phyloP scores from a whole-genome alignment of 2,329 filamentous ascomycete species.

The Leptographium galeiforme region DNA sequence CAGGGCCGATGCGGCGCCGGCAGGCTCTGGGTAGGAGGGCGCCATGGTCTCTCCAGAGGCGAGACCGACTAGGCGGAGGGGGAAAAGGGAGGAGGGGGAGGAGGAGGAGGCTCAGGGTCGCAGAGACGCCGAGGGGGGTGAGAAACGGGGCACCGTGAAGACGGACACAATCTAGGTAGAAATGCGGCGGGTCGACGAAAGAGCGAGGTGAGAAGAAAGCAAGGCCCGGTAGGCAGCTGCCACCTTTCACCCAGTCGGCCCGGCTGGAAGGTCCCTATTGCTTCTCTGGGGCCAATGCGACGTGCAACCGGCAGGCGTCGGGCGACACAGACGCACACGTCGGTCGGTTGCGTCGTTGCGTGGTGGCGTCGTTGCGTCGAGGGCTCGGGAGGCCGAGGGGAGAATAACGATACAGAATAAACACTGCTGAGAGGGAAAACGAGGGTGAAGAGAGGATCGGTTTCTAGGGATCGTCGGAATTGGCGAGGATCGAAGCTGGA shows the following conservation, averaged over 20 bases:
- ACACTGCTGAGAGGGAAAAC: too few relatives aligned
- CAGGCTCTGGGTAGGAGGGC: not conserved
- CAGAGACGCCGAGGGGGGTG: not conserved
- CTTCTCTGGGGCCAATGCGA: not conserved
- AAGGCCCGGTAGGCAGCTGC: not conserved
- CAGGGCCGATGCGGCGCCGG: not conserved
- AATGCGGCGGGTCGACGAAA: not conserved
- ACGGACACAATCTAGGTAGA: not conserved
- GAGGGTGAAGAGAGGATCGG: not conserved
- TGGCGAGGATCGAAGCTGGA: too few relatives aligned
- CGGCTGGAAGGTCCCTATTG: not conserved
- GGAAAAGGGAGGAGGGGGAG: not conserved
- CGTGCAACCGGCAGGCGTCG: not conserved
- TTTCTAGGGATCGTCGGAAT: too few relatives aligned
- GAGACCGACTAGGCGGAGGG: not conserved
- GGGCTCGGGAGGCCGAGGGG: too few relatives aligned
- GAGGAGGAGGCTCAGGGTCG: not conserved
- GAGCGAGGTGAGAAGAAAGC: not conserved
- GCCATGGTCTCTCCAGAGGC: not conserved
- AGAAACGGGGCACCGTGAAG: not conserved
- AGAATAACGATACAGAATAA: not conserved
- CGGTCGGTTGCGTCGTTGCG: not conserved
- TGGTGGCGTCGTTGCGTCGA: not conserved
- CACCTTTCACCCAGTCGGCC: not conserved
- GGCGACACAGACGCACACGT: not conserved